Base-by-base conservation (phyloP, 176 grass and related monocot genomes). In the Triticum urartu region DNA sequence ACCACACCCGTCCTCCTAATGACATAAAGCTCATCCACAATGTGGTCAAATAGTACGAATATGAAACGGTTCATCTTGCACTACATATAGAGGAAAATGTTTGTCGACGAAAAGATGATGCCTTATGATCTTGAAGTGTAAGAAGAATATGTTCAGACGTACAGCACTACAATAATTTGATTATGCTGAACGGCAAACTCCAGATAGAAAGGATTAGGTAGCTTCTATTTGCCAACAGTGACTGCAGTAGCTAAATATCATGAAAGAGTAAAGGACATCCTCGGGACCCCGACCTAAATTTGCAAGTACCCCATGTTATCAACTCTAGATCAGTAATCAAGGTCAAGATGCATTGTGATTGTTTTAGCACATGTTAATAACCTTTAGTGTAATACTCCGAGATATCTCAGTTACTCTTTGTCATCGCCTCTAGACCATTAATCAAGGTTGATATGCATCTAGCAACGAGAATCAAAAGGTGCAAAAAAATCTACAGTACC, bases 381-480 rank as follows among this genome's bases (percentile, higher is more conserved):
- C 14, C 47, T 28, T 85, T 14, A 72, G 40, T 60, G 48, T 64
- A 47, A 11, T 54, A 18, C 30, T 63, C 22, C 30, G 11, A 54
- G 15, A 47, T 12, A 75, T 86, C 68, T 35, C 15, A 54, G 15
- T 54, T 54, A 54, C 50, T 6, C 50, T 56, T 10, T 67, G 28
- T 17, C 64, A 33, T 67, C 28, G 5, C 62, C 60, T 64, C 28
- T 72, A 20, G 22, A 62, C 35, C 47, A 83, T 64, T 35, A 59
- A 79, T 59, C 24, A 67, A 79, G 67, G 58, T 75, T 7, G 74
- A 47, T 18, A 84, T 84, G 68, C 47, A 87, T 52, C 36, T 52
- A 79, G 6, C 40, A 30, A 82, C n/a, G 12, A 72, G 8, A 80
- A 64, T 47, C 11, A 47, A 11, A 47, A 64, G 65, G 21, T 54